A percentile compares a stretch with the other conserved stretches of the same genome.
phyloP scores from a whole-genome alignment of 2,329 filamentous ascomycete species.

The Dactylellina drechsleri region DNA sequence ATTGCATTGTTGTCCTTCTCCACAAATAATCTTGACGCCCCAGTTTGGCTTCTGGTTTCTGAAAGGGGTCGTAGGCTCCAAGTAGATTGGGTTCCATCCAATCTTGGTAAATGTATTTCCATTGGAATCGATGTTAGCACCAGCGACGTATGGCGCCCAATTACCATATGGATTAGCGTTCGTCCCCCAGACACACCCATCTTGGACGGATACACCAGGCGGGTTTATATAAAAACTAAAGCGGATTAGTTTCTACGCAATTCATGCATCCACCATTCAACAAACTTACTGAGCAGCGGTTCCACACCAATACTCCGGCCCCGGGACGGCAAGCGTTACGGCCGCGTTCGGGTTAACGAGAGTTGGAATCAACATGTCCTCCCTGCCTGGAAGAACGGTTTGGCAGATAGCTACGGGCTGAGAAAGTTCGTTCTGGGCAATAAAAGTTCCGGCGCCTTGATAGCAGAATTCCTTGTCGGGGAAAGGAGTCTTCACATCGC shows the following conservation, averaged over 20 bases:
- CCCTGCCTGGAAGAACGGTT: conserved; percentile 80
- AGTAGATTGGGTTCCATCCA: conserved; percentile 80
- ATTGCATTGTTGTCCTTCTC: conserved; percentile 70
- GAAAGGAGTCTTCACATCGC: conserved; percentile 76
- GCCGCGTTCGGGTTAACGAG: conserved; percentile 66
- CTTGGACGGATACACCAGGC: conserved; percentile 70
- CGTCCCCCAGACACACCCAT: conserved; percentile 78
- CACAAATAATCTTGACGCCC: conserved; percentile 77
- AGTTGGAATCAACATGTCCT: conserved; percentile 85
- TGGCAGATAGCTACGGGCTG: conserved; percentile 77
- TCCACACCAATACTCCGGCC: conserved; percentile 73
- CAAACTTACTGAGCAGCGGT: conserved; percentile 77
- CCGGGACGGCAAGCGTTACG: conserved; percentile 76
- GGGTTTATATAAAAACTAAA: conserved; percentile 79
- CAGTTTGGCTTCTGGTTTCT: conserved; percentile 71
- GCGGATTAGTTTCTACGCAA: conserved; percentile 52
- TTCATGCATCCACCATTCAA: conserved; percentile 3
- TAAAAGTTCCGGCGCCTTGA: conserved; percentile 73
- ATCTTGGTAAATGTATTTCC: conserved; percentile 79
- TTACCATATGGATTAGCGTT: conserved; percentile 73
- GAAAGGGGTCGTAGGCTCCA: conserved; percentile 67
- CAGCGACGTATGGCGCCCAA: conserved; percentile 80
- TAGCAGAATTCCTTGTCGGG: conserved; percentile 75
- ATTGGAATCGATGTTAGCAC: conserved; percentile 73
- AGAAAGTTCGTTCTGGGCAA: conserved; percentile 72